phyloP scores from a whole-genome alignment of 192 early-diverging fungal genomes.

The Allomyces macrogynus region DNA sequence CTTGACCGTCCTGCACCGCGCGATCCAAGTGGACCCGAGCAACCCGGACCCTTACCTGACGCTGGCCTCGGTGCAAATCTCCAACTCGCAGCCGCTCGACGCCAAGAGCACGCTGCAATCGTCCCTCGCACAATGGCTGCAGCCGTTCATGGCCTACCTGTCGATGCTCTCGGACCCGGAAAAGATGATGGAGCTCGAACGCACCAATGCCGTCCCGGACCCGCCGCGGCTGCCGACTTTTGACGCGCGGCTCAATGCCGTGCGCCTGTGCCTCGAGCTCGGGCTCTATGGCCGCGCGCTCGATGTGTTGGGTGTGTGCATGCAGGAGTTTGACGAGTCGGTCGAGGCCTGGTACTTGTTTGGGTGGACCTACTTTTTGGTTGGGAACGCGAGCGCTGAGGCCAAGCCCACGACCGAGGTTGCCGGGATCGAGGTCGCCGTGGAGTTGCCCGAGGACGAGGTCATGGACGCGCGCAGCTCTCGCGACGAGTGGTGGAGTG shows the following conservation, averaged over 20 bases:
- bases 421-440: slow-evolving; percentile 46
- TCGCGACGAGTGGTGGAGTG: slow-evolving; percentile 3
- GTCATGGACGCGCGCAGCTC: slow-evolving; percentile 7
- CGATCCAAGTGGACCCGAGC: slow-evolving; percentile 39
- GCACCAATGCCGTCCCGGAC: too few relatives aligned
- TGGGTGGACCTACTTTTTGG: slow-evolving; percentile 76
- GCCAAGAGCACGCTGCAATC: slow-evolving; percentile 44
- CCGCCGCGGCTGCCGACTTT: slow-evolving; percentile 51
- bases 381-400: slow-evolving; percentile 38
- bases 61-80: slow-evolving; percentile 71
- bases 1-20: slow-evolving; percentile 47
- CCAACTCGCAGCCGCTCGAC: slow-evolving; percentile 60
- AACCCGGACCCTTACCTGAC: slow-evolving; percentile 75
- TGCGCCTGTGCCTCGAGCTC: slow-evolving; percentile 71
- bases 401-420: slow-evolving; percentile 35
- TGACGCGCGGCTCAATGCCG: slow-evolving; percentile 57
- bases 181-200: slow-evolving; percentile 3
- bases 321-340: slow-evolving; percentile 80
- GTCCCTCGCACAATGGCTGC: slow-evolving; percentile 19
- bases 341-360: slow-evolving; percentile 89
- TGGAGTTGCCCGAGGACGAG: slow-evolving; percentile 15
- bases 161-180: slow-evolving; percentile 27
- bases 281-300: slow-evolving; percentile 58
- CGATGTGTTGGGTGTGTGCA: slow-evolving; percentile 50
- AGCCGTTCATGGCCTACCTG: slow-evolving; percentile 15